Evolutionary conservation across 2,329 filamentous ascomycete genomes (phyloP).

Genomic region (Stachybotrys echinatus): DNA sequence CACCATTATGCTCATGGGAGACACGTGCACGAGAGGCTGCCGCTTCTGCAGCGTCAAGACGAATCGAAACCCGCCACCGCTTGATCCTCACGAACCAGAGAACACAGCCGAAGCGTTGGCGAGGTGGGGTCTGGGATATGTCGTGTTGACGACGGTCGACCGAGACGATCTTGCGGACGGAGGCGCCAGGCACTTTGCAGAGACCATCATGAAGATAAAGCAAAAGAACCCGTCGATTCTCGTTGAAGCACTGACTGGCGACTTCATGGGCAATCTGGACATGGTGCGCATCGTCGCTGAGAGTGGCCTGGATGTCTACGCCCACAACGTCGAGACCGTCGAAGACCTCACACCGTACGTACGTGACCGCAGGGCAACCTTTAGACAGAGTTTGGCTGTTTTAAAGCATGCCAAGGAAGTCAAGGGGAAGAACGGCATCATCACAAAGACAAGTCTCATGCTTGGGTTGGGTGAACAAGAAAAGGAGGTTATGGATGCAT

Average conservation of each 20-base stretch:
- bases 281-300: slow-evolving; percentile 81
- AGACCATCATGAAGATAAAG: slow-evolving; percentile 94
- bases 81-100: slow-evolving; percentile 95
- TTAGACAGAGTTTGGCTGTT: slow-evolving; percentile 77
- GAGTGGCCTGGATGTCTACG: slow-evolving; percentile 91
- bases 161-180: slow-evolving; percentile 88
- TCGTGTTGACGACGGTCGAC: slow-evolving; percentile 90
- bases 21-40: slow-evolving; percentile 94
- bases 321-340: slow-evolving; percentile 94
- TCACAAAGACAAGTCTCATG: slow-evolving; percentile 99
- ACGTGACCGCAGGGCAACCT: slow-evolving; percentile 82
- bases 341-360: slow-evolving; percentile 87
- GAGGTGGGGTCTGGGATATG: slow-evolving; percentile 91
- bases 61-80: slow-evolving; percentile 63
- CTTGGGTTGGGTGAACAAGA: slow-evolving; percentile 91
- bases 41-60: slow-evolving; percentile 98
- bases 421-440: slow-evolving; percentile 61
- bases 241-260: slow-evolving; percentile 81
- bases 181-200: slow-evolving; percentile 83
- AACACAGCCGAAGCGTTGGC: slow-evolving; percentile 90
- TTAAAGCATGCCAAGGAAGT: slow-evolving; percentile 76
- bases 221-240: slow-evolving; percentile 70
- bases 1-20: slow-evolving; percentile 99
- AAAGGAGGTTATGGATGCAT: slow-evolving; percentile 72
- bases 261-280: slow-evolving; percentile 79